A percentile compares a stretch with the other conserved stretches of the same genome.
These are phyloP conservation scores for Trichoderma brevicompactum DNA, from an alignment of 2,329 filamentous ascomycete species.

Conservation along the genomic window DNA sequence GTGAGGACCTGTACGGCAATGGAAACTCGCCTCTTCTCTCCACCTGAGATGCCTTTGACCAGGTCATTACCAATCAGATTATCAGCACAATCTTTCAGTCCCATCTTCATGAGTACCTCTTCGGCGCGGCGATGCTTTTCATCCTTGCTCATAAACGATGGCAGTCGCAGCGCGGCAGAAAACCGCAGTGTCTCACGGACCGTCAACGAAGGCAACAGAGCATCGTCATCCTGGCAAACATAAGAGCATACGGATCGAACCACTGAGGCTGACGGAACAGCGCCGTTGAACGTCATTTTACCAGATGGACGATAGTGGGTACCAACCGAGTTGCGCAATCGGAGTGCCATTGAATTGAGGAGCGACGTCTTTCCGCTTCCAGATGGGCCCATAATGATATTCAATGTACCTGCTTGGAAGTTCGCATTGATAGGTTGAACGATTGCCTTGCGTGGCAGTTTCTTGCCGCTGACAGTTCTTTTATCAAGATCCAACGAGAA, in stretches of 20 bases:
- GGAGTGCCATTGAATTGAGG: constrained; percentile 72
- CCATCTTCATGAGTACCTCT: constrained; percentile 74
- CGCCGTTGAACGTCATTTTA: constrained; percentile 70
- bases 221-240: constrained; percentile 79
- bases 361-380: constrained; percentile 78
- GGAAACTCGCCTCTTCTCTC: constrained; percentile 76
- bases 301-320: constrained; percentile 67
- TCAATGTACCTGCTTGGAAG: constrained; percentile 70
- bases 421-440: constrained; percentile 68
- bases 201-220: constrained; percentile 72
- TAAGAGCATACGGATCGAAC: constrained; percentile 75
- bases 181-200: constrained; percentile 75
- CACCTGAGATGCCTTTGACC: constrained; percentile 78
- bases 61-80: constrained; percentile 73
- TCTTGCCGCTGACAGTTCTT: constrained; percentile 56
- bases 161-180: constrained; percentile 71
- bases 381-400: constrained; percentile 80
- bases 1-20: constrained; percentile 80
- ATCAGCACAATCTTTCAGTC: constrained; percentile 77
- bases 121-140: constrained; percentile 72
- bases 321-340: constrained; percentile 64
- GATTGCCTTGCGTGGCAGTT: constrained; percentile 60
- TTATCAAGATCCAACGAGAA: constrained; percentile 70
- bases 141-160: constrained; percentile 68
- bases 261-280: constrained; percentile 68